Evolutionary conservation across 2,329 filamentous ascomycete species (phyloP), one percentile per base, ranked within the genome.

Genomic region (Botrytis porri): DNA sequence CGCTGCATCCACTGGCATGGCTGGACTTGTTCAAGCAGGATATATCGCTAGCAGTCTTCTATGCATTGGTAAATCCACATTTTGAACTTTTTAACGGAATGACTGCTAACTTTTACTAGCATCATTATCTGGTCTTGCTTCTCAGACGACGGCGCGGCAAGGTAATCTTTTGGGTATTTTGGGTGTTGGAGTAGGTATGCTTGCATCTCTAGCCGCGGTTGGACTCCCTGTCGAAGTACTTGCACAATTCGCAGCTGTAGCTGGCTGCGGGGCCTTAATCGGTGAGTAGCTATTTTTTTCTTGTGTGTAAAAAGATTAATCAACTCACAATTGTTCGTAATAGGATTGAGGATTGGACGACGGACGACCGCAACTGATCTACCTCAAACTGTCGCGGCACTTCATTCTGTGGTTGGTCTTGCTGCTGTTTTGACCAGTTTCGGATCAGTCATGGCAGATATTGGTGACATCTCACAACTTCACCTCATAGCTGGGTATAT

Each of bases 351-450:
- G 37, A 95, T 97, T 75, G 94, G 94, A 61, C 92, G 93, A 78
- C 89, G 93, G 20, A 97, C 97, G 76, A 97, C 93, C 0, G 93
- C 94, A 0, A 97, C 94, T 0, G 93, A 94, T 71, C 88, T 97
- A 2, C 94, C 94, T 0, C 94, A 97, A 81, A 97, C 93, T 0
- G 94, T 97, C 3, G 94, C 94, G 32, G 94, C 94, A 0, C 85
- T 97, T 43, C 94, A 97, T 82, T 97, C 93, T 0, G 94, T 97
- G 12, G 94, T 97, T 45, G 94, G 94, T 81, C 86, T 97, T 1
- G 94, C 94, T 18, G 94, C 94, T 16, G 94, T 97, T 0, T 82
- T 97, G 77, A 97, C 94, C 2, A 96, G 93, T 78, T 93, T 96
- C 75, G 94, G 93, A 66, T 95, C 93, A 76, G 93, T 97, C 29